Evolutionary conservation across 2,329 filamentous ascomycete genomes (phyloP).

Genomic region (Aureobasidium pullulans): DNA sequence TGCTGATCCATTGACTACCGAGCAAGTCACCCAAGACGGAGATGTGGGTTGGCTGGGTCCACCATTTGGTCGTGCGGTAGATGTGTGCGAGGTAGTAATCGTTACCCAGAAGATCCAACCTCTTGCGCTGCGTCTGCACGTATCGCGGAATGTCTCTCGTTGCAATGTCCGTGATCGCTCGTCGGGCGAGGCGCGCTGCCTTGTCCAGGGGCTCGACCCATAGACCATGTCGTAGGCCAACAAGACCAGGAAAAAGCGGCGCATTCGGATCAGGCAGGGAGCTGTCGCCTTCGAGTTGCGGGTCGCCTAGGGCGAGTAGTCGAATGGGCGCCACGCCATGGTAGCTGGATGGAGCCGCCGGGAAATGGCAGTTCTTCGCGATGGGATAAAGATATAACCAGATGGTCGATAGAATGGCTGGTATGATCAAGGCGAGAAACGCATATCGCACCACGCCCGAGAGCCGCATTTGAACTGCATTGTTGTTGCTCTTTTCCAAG

Average conservation of each 20-base stretch:
- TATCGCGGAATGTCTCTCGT: constrained; percentile 59
- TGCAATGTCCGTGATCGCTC: constrained; percentile 21
- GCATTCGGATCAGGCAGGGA: constrained; percentile 57
- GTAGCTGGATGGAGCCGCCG: constrained; percentile 27
- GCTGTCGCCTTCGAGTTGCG: constrained; percentile 87
- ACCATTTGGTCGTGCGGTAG: constrained; percentile 77
- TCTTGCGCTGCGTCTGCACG: constrained; percentile 64
- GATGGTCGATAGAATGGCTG: constrained; percentile 61
- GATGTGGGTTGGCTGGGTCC: constrained; percentile 76
- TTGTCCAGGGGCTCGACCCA: constrained; percentile 12
- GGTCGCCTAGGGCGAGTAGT: constrained; percentile 80
- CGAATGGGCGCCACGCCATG: constrained; percentile 61
- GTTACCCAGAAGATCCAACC: constrained; percentile 83
- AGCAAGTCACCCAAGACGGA: constrained; percentile 84
- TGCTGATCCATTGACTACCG: constrained; percentile 89
- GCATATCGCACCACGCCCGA: constrained; percentile 39
- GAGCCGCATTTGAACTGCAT: constrained; percentile 40
- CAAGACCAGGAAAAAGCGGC: constrained; percentile 35
- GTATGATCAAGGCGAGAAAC: constrained; percentile 49
- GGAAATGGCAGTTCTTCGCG: constrained; percentile 75
- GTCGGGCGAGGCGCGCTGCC: background rate
- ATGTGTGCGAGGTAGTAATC: constrained; percentile 93
- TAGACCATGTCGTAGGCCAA: constrained; percentile 11
- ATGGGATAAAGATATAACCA: constrained; percentile 86
- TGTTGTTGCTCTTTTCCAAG: background rate